Evolutionary conservation across 2,329 filamentous ascomycete genomes (phyloP).

Genomic region (Gnomoniopsis smithogilvyi): DNA sequence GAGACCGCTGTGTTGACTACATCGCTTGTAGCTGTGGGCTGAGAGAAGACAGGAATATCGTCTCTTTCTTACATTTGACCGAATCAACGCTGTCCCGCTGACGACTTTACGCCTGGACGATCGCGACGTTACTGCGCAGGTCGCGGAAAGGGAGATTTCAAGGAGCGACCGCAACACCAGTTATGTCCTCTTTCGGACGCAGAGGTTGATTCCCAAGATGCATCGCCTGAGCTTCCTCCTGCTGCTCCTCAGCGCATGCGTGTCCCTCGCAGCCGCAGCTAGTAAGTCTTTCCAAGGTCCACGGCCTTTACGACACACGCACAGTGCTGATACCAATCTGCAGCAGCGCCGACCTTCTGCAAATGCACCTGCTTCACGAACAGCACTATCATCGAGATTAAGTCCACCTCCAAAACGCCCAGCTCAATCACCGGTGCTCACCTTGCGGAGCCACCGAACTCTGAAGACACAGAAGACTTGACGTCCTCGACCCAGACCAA

Average conservation of each 20-base stretch:
- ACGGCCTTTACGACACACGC: background rate
- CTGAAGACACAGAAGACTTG: slow-evolving; percentile 19
- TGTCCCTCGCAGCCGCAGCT: slow-evolving; percentile 33
- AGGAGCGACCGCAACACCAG: background rate
- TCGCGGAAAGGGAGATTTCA: background rate
- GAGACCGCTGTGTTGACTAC: no score
- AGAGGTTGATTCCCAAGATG: slow-evolving; percentile 18
- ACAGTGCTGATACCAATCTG: background rate
- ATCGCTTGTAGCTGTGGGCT: no score
- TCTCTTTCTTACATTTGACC: no score
- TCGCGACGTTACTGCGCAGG: background rate
- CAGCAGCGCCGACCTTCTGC: slow-evolving; percentile 63
- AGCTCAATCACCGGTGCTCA: slow-evolving; percentile 46
- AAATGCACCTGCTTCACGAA: slow-evolving; percentile 70
- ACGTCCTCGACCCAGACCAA: background rate
- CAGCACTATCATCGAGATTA: slow-evolving; percentile 56
- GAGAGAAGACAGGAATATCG: no score
- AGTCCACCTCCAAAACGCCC: slow-evolving; percentile 6
- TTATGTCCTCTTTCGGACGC: background rate
- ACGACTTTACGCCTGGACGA: no score
- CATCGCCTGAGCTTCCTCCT: slow-evolving; percentile 25
- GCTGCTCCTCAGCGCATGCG: slow-evolving; percentile 28
- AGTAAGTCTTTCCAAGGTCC: slow-evolving; percentile 31
- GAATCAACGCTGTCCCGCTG: no score
- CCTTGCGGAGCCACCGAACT: slow-evolving; percentile 15